Evolutionary conservation across 805 yeast genomes (phyloP), one percentile per base, ranked within the genome.

Genomic region (Barnettozyma populi): DNA sequence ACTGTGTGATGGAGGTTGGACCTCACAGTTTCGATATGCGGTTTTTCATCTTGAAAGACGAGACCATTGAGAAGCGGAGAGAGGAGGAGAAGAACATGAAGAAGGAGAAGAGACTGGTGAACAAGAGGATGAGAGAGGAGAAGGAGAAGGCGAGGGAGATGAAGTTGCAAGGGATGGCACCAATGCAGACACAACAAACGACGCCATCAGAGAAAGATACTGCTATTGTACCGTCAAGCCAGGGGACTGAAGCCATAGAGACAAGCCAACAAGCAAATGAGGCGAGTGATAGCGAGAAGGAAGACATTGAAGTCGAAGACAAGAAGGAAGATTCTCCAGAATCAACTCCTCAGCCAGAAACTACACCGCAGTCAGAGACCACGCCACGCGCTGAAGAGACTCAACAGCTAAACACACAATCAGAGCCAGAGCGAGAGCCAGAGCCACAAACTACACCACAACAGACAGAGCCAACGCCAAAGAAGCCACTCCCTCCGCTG

Each of bases 11-110:
- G 67, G 70, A 73, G 10, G 73, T 85, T 20, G 98, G 97, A 0
- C 96, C 97, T 0, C 99, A 92, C 65, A 65, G 70, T 0, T 88
- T 88, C 66, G 88, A 82, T 36, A 75, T 85, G 2, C 70, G 95
- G 51, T 65, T 94, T 29, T 94, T 86, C 65, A 82, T 89, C n/a
- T 77, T 89, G 45, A 86, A 87, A 57, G 96, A 90, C 57, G 95
- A 88, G 36, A 77, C 80, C 36, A 72, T 76, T 21, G 88, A 82
- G 52, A 71, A 67, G 54, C 62, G 70, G 31, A 66, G 74, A 64
- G 72, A 70, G 45, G 69, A 63, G 34, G 71, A 70, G 36, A 72
- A 70, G 49, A 70, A 66, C 40, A 55, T 60, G 49, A 68, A 65
- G 60, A 68, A 60, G 39, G 66, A 57, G 45, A 61, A 49, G 41